A percentile compares a stretch with the other conserved stretches of the same genome.
These are phyloP conservation scores for Amesomyces nigricolor DNA, from an alignment of 2,329 filamentous ascomycete species.

Conservation along the genomic window DNA sequence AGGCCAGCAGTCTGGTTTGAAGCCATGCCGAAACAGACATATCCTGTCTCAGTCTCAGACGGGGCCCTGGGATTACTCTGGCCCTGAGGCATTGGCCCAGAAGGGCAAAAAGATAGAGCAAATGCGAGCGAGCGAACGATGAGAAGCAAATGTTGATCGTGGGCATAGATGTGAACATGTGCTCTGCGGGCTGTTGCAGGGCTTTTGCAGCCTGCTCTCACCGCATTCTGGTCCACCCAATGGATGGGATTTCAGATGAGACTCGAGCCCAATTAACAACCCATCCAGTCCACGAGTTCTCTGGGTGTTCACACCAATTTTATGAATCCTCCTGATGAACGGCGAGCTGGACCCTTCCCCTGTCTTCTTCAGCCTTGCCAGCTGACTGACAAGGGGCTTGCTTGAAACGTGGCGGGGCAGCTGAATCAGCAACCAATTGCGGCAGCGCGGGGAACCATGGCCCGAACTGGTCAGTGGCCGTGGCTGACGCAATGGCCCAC, in stretches of 20 bases:
- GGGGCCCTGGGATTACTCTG: neutral
- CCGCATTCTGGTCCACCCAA: no score
- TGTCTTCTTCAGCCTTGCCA: slow-evolving; percentile 1
- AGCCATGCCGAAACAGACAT: neutral
- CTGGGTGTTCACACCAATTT: no score
- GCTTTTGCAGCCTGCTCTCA: no score
- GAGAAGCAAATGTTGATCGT: neutral
- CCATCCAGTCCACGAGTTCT: no score
- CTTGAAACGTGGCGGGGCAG: slow-evolving; percentile 2
- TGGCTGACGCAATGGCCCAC: slow-evolving; percentile 5
- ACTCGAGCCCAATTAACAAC: no score
- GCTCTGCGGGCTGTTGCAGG: neutral
- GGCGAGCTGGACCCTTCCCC: neutral
- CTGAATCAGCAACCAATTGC: neutral
- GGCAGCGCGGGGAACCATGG: slow-evolving; percentile 6
- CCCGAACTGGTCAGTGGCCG: neutral
- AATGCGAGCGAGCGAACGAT: neutral
- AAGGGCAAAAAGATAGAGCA: slow-evolving; percentile 2
- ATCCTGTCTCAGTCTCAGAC: neutral
- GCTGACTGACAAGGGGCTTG: neutral
- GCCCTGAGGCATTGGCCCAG: neutral
- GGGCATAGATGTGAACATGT: neutral
- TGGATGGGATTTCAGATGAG: no score
- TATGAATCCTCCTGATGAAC: neutral
- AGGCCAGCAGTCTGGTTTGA: neutral